Conservation (phyloP, 73 alveolate species). For the Symbiodinium pilosum region DNA sequence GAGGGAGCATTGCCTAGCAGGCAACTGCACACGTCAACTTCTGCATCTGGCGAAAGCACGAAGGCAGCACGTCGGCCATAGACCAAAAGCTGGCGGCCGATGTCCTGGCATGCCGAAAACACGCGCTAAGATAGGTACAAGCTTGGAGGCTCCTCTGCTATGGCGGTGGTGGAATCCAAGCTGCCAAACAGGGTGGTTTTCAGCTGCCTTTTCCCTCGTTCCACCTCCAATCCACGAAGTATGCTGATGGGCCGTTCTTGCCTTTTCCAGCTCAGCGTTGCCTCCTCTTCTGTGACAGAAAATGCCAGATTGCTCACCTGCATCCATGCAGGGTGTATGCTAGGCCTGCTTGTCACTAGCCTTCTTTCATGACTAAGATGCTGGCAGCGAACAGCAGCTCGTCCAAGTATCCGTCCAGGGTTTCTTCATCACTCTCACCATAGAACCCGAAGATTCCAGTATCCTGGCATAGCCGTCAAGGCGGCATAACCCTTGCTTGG, state of each 20-base stretch:
- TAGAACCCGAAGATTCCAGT: conserved; percentile 56
- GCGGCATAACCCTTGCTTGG: neutral
- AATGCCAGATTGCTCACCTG: conserved; percentile 71
- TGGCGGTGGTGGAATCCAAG: conserved; percentile 65
- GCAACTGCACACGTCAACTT: no score
- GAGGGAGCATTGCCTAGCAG: no score
- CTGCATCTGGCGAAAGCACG: no score
- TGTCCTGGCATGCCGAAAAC: conserved; percentile 38
- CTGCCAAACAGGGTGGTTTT: conserved; percentile 85
- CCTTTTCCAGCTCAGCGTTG: neutral
- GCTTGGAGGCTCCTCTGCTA: conserved; percentile 38
- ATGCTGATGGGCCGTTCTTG: no score
- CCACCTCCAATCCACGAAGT: neutral
- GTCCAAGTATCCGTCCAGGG: conserved; percentile 46
- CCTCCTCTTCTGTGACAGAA: conserved; percentile 88
- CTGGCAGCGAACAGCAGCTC: conserved; percentile 59
- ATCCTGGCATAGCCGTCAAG: conserved; percentile 9
- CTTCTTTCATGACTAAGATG: neutral
- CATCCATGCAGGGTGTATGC: neutral
- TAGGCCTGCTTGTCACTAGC: neutral
- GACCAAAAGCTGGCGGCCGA: conserved; percentile 87
- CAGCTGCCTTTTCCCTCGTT: conserved; percentile 79
- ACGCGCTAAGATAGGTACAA: neutral
- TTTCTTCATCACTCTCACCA: conserved; percentile 77
- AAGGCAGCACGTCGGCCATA: conserved; percentile 49